phyloP scores from a whole-genome alignment of 2,329 filamentous ascomycete genomes.

The Orbilia brochopaga region DNA sequence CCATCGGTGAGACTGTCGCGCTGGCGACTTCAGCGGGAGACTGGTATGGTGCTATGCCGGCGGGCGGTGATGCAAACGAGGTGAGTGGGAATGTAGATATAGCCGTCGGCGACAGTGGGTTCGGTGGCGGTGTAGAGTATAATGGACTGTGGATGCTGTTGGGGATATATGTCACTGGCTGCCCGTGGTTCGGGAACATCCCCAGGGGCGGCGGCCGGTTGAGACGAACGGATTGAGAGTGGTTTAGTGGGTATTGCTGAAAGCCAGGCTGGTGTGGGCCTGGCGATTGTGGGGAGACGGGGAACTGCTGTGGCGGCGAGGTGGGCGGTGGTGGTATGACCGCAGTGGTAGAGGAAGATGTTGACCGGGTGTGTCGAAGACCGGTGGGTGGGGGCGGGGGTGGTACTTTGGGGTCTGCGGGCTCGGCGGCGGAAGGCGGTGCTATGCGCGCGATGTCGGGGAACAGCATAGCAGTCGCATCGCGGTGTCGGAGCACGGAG shows the following conservation, averaged over 20 bases:
- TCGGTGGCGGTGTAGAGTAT: conserved; percentile 31
- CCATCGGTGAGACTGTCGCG: conserved; percentile 26
- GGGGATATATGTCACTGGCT: conserved; percentile 19
- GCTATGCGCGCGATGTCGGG: conserved; percentile 43
- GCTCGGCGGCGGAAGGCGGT: conserved; percentile 22
- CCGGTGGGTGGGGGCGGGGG: conserved; percentile 34
- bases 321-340: conserved; percentile 31
- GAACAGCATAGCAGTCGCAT: conserved; percentile 46
- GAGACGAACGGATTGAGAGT: conserved; percentile 39
- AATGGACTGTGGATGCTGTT: conserved; percentile 35
- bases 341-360: conserved; percentile 1
- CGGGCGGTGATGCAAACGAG: conserved; percentile 29
- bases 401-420: conserved; percentile 23
- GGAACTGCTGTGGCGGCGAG: conserved; percentile 44
- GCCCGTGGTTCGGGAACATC: conserved; percentile 19
- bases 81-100: conserved; percentile 24
- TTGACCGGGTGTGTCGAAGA: conserved; percentile 33
- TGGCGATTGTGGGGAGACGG: conserved; percentile 44
- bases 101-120: conserved; percentile 23
- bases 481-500: conserved; percentile 39
- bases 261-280: conserved; percentile 33
- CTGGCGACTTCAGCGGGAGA: conserved; percentile 36
- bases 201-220: conserved; percentile 38
- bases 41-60: conserved; percentile 18
- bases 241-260: conserved; percentile 18